Percentiles rank a stretch among this genome's conserved stretches.
Evolutionary conservation across 306 rosid genomes (phyloP).

Genomic region (Pueraria montana): DNA sequence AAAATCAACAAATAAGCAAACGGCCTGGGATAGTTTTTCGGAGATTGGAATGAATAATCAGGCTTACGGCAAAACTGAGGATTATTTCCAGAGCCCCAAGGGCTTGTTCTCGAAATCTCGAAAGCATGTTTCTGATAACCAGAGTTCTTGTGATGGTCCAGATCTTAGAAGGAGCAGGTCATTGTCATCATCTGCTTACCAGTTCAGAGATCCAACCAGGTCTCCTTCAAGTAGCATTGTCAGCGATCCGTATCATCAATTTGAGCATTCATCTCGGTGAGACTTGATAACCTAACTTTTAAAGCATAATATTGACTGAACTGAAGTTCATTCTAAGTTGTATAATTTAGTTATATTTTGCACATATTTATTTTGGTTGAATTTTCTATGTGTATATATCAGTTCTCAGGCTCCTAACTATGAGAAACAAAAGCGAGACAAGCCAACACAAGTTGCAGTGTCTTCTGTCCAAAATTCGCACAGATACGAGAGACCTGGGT

Average conservation of each 20-base stretch:
- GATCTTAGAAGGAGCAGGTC: constrained; percentile 89
- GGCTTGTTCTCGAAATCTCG: constrained; percentile 67
- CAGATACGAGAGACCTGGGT: constrained; percentile 60
- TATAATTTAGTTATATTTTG: neutral
- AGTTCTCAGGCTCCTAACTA: constrained; percentile 65
- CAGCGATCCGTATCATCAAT: constrained; percentile 60
- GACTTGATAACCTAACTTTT: constrained; percentile 43
- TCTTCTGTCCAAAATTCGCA: constrained; percentile 55
- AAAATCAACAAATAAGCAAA: constrained; percentile 58
- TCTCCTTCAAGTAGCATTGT: constrained; percentile 75
- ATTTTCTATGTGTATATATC: constrained; percentile 46
- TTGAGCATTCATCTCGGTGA: constrained; percentile 79
- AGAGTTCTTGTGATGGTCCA: constrained; percentile 64
- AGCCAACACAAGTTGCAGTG: constrained; percentile 53
- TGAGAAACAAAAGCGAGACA: constrained; percentile 65
- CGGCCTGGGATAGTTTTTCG: constrained; percentile 63
- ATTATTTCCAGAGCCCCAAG: constrained; percentile 59
- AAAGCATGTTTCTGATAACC: constrained; percentile 61
- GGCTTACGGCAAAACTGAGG: constrained; percentile 50
- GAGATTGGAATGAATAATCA: constrained; percentile 59
- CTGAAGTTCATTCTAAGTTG: constrained; percentile 9
- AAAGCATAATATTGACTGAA: constrained; percentile 38
- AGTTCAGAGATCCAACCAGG: constrained; percentile 65
- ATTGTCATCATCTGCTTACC: constrained; percentile 79
- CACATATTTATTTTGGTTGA: constrained; percentile 29